A percentile compares a stretch with the other conserved stretches of the same genome.
Evolutionary conservation across 495 filamentous ascomycete species (phyloP).

Genomic region (Aspergillus hancockii): DNA sequence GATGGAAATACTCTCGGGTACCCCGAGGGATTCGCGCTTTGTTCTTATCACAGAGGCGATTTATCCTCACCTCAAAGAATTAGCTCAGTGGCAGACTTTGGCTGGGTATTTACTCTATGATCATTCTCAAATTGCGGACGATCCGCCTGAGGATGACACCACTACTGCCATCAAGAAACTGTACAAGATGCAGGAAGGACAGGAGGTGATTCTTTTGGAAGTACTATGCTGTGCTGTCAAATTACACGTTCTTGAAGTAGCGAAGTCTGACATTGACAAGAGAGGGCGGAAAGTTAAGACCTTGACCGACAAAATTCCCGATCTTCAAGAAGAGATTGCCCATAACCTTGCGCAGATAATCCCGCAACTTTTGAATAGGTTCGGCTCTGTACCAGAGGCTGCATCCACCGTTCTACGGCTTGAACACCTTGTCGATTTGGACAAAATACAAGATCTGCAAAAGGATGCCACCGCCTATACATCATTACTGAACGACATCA

Average conservation of each 20-base stretch:
- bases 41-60: constrained; percentile 81
- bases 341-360: constrained; percentile 74
- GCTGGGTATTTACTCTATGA: constrained; percentile 91
- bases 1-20: constrained; percentile 41
- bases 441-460: constrained; percentile 84
- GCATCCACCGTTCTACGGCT: constrained; percentile 82
- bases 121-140: constrained; percentile 62
- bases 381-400: constrained; percentile 81
- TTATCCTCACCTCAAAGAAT: constrained; percentile 75
- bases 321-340: constrained; percentile 72
- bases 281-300: constrained; percentile 65
- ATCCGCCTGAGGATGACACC: constrained; percentile 53
- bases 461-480: constrained; percentile 81
- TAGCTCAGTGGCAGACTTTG: constrained; percentile 83
- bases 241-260: constrained; percentile 57
- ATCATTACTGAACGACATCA: constrained; percentile 86
- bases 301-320: constrained; percentile 57
- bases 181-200: constrained; percentile 71
- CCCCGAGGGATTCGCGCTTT: constrained; percentile 70
- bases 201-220: constrained; percentile 84
- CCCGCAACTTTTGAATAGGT: constrained; percentile 86
- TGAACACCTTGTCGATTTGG: constrained; percentile 83
- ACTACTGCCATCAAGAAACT: constrained; percentile 58
- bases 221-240: constrained; percentile 80
- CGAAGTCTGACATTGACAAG: constrained; percentile 57